Base-by-base conservation (phyloP, 306 rosid species). In the Amphicarpaea edgeworthii region DNA sequence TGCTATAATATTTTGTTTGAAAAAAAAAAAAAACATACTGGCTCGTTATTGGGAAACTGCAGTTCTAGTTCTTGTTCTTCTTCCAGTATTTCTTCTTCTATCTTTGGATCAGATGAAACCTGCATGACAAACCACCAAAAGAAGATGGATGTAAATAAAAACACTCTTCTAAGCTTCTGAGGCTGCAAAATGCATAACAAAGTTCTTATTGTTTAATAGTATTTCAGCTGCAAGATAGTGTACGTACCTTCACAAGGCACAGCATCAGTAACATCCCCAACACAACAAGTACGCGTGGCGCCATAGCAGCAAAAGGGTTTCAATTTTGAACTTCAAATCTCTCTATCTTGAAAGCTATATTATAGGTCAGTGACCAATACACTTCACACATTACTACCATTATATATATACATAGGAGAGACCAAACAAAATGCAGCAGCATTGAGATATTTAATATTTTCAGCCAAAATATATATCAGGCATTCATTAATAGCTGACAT, bases 101-200 rank as follows among this genome's bases (percentile, higher is more conserved):
- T 74, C 81, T 84, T 61, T 47, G 72, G 49, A 74, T 88, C 90
- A 77, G 88, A 88, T 10, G 92, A 83, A 70, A 88, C 79, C 92
- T 86, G 55, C 47, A 71, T 12, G 8, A 24, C 4, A 38, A 64
- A 64, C 49, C 14, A 74, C 43, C 10, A 8, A 53, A 0, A 19
- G 8, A 30, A 67, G 15, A 47, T 19, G 6, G 1, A 24, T 24
- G 64, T 6, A 12, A 57, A 57, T 12, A 12, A 57, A 12, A 28
- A 14, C 20, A 14, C 10, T 3, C 41, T 58, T 3, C 41, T 58
- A 38, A 58, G 17, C 19, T 55, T 55, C 41, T 12, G 19, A 49
- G 21, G 61, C 34, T n/a, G 47, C 12, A 41, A 15, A 60, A 60
- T 61, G 43, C 41, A 59, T 15, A n/a, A 32, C 23, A 59, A 14